Conservation (phyloP, 345 rosid species). For the Salix viminalis region DNA sequence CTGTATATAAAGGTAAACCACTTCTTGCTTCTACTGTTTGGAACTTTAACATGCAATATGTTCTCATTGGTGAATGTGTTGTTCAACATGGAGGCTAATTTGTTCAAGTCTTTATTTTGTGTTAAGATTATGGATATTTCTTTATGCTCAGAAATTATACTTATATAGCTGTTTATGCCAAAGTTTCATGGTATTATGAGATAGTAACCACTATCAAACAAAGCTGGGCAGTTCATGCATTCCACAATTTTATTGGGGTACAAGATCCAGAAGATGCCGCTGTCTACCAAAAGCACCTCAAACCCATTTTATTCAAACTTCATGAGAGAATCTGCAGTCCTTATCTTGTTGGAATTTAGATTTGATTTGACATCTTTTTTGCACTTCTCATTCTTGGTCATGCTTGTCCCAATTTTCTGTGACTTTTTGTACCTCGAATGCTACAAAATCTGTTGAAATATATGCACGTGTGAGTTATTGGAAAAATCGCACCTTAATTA, state of each 20-base stretch:
- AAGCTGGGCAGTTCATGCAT: background rate
- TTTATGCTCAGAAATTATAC: background rate
- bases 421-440: background rate
- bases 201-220: background rate
- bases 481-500: background rate
- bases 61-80: background rate
- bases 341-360: background rate
- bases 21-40: background rate
- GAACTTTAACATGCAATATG: background rate
- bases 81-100: background rate
- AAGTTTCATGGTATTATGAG: background rate
- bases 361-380: background rate
- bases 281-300: background rate
- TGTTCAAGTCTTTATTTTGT: background rate
- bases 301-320: background rate
- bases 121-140: background rate
- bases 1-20: constrained; percentile 58
- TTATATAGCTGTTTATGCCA: background rate
- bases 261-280: constrained; percentile 2
- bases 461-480: background rate
- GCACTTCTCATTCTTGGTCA: background rate
- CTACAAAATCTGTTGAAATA: background rate
- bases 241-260: background rate
- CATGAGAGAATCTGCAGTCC: background rate
- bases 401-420: background rate